Evolutionary conservation across 2,329 filamentous ascomycete species (phyloP).

Genomic region (Allantophomopsis lycopodina): DNA sequence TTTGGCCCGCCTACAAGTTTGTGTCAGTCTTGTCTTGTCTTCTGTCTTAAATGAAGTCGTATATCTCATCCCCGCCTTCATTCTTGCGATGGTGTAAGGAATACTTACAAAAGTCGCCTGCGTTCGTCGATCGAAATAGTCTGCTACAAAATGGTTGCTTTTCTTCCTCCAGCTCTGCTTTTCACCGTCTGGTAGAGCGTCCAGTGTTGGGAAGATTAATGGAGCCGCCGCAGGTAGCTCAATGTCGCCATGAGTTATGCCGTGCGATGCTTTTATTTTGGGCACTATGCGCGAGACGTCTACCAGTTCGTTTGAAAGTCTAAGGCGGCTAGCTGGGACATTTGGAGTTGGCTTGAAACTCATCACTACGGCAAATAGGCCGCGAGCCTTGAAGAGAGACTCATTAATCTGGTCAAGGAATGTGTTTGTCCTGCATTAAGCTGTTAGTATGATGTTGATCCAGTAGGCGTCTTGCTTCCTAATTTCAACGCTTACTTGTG

Average conservation of each 20-base stretch:
- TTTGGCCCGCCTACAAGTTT: no score
- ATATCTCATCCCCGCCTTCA: no score
- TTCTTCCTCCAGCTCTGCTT: conserved; percentile 3
- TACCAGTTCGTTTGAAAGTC: conserved; percentile 9
- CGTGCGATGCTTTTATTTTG: background rate
- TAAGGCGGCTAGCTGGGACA: background rate
- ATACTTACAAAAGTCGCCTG: conserved; percentile 7
- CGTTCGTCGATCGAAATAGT: conserved; percentile 8
- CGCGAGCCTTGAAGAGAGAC: conserved; percentile 39
- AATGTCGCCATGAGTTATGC: background rate
- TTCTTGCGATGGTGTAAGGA: no score
- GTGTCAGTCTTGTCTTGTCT: no score
- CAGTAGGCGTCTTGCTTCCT: no score
- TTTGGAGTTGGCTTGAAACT: conserved; percentile 30
- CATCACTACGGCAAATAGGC: conserved; percentile 39
- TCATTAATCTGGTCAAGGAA: conserved; percentile 43
- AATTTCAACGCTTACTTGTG: no score
- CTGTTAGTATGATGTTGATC: no score
- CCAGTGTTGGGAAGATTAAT: conserved; percentile 18
- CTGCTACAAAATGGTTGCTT: conserved; percentile 3
- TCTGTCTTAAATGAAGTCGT: no score
- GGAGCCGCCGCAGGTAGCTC: conserved; percentile 20
- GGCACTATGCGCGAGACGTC: conserved; percentile 22
- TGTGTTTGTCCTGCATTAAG: conserved; percentile 21
- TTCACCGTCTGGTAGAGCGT: background rate